These are phyloP conservation scores for Solanum medicagineum DNA, from an alignment of 257 asterid species.

Conservation along the genomic window DNA sequence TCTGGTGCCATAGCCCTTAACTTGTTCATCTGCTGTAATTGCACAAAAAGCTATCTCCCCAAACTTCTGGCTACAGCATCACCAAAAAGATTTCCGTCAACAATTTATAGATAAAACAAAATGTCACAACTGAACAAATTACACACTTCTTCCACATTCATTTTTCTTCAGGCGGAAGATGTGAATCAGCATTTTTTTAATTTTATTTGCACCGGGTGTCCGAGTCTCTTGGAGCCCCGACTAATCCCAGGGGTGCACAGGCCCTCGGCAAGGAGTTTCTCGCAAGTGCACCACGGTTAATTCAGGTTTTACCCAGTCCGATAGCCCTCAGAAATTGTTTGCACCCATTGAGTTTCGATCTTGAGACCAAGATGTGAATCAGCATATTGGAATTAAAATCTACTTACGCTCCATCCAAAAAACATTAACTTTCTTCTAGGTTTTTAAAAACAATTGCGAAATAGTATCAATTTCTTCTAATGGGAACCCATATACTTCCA, in stretches of 20 bases:
- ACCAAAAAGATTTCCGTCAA: not conserved
- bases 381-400: not conserved
- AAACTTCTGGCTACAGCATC: conserved; percentile 68
- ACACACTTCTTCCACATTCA: not conserved
- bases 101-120: not conserved
- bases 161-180: not conserved
- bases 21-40: conserved; percentile 94
- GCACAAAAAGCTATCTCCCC: conserved; percentile 99
- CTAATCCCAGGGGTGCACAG: no score
- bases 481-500: not conserved
- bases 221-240: no score
- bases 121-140: not conserved
- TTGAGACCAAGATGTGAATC: not conserved
- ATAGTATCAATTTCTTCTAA: not conserved
- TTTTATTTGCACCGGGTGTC: no score
- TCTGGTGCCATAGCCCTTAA: conserved; percentile 96
- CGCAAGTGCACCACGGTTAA: no score
- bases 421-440: not conserved
- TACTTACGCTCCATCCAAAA: not conserved
- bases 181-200: not conserved
- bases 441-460: not conserved
- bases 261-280: no score
- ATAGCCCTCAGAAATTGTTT: no score
- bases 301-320: no score
- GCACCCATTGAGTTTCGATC: no score